Base-by-base conservation (phyloP, 2,329 filamentous ascomycete genomes). In the Ceratocystis ficicola region DNA sequence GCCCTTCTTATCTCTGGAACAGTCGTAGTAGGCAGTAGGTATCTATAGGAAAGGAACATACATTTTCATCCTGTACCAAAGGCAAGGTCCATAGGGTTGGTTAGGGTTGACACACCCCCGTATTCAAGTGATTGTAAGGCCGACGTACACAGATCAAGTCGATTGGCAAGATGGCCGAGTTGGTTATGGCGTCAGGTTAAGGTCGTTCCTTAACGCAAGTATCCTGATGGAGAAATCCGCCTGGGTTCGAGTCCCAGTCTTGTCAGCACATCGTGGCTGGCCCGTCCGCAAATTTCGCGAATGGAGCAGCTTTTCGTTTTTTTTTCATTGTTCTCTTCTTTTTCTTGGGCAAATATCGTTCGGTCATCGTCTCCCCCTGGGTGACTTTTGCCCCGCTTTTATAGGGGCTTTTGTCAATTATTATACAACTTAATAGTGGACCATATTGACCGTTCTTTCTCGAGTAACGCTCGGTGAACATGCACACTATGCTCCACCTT, bases 101-200 rank as follows among this genome's bases (percentile, higher is more conserved):
- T 25, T 30, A 30, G 28, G 28, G 28, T 30, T 30, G 5, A 28
- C 1, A 0, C 10, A 8, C 48, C 12, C 10, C 48, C 48, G 1
- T 25, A 52, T 25, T 52, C 22, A 52, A 12, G 22, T 52, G 22
- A n/a, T 25, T 25, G 3, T 52, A 52, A 6, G 48, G 28, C n/a
- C 12, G 6, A 6, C n/a, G n/a, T 1, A 5, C 5, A 30, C 5
- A 30, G 5, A 30, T 30, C 28, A 30, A 30, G 28, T 30, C 30
- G 30, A 32, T 32, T 59, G 67, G 67, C 67, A 73, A 73, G 72
- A 74, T 74, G 72, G 72, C 72, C 72, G 72, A 73, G 72, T 73
- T 74, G 72, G 72, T 74, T 72, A 73, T 73, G 72, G 72, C 72
- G 73, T 71, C 71, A 73, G 73, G 72, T 73, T 74, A 73, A 73